Evolutionary conservation across 805 yeast species (phyloP).

Genomic region (Myxozyma melibiosi): DNA sequence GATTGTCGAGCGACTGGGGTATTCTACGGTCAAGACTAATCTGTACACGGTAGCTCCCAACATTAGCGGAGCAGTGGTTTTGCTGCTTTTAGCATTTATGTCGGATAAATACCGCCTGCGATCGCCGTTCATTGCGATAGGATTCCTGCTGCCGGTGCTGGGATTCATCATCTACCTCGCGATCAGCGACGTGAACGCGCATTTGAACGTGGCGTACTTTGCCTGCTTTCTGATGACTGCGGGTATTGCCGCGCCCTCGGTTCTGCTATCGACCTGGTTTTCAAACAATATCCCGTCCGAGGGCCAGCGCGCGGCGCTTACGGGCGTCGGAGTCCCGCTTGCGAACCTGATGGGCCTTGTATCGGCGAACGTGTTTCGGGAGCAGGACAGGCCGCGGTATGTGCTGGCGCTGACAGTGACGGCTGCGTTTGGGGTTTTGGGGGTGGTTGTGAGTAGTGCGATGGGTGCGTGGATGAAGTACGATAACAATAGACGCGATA

Average conservation of each 20-base stretch:
- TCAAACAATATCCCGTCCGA: conserved; percentile 53
- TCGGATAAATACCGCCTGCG: conserved; percentile 49
- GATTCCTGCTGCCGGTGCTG: conserved; percentile 47
- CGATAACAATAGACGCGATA: conserved; percentile 50
- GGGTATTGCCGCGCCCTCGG: conserved; percentile 54
- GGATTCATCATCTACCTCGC: conserved; percentile 54
- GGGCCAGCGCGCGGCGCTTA: conserved; percentile 50
- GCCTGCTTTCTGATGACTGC: conserved; percentile 53
- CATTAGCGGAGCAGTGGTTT: conserved; percentile 51
- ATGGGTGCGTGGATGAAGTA: conserved; percentile 46
- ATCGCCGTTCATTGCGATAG: conserved; percentile 46
- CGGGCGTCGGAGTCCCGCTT: conserved; percentile 56
- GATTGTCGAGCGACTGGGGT: conserved; percentile 58
- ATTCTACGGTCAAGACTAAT: conserved; percentile 69
- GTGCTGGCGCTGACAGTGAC: conserved; percentile 54
- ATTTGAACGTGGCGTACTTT: conserved; percentile 49
- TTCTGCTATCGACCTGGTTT: conserved; percentile 55
- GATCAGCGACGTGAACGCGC: conserved; percentile 48
- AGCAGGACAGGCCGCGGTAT: conserved; percentile 57
- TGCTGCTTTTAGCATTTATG: conserved; percentile 45
- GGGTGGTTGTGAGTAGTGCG: conserved; percentile 42
- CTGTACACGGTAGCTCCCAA: conserved; percentile 62
- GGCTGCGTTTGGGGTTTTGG: conserved; percentile 52
- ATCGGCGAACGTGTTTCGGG: conserved; percentile 54
- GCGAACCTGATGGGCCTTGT: conserved; percentile 62